These are phyloP conservation scores for Cutaneotrichosporon cyanovorans DNA, from an alignment of 1,284 basidiomycete genomes.

Conservation along the genomic window DNA sequence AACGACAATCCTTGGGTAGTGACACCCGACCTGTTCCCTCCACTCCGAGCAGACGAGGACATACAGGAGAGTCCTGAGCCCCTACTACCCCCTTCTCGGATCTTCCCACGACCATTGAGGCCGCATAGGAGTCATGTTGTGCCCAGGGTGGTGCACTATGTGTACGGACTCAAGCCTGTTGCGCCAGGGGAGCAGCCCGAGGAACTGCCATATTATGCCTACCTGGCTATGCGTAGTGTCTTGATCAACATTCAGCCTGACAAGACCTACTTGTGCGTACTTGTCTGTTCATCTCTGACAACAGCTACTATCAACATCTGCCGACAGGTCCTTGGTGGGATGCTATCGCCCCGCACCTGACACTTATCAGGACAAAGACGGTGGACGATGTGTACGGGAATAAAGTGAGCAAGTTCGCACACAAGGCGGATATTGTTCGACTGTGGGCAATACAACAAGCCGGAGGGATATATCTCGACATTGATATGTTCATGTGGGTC, in stretches of 20 bases:
- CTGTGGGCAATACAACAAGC: conserved; percentile 39
- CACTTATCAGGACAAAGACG: conserved; percentile 34
- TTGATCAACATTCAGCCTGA: conserved; percentile 45
- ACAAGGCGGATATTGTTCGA: conserved; percentile 43
- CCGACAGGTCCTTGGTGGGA: conserved; percentile 46
- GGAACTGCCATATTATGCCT: conserved; percentile 47
- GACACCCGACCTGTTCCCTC: background rate
- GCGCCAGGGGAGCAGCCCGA: conserved; percentile 25
- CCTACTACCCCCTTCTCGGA: background rate
- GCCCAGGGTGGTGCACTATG: conserved; percentile 44
- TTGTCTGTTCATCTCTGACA: background rate
- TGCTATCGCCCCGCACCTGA: conserved; percentile 37
- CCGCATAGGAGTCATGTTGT: conserved; percentile 26
- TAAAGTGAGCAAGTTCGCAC: conserved; percentile 41
- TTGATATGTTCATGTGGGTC: conserved; percentile 45
- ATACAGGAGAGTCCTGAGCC: background rate
- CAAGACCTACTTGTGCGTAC: conserved; percentile 42
- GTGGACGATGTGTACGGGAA: conserved; percentile 36
- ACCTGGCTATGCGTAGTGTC: conserved; percentile 46
- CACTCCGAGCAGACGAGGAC: background rate
- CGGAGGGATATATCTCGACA: conserved; percentile 50
- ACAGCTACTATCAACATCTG: conserved; percentile 43
- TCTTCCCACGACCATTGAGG: conserved; percentile 24
- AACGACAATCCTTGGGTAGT: background rate
- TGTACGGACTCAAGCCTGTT: conserved; percentile 42